Evolutionary conservation across 139 green algal genomes (phyloP).

Genomic region (Coelastrella sp.): DNA sequence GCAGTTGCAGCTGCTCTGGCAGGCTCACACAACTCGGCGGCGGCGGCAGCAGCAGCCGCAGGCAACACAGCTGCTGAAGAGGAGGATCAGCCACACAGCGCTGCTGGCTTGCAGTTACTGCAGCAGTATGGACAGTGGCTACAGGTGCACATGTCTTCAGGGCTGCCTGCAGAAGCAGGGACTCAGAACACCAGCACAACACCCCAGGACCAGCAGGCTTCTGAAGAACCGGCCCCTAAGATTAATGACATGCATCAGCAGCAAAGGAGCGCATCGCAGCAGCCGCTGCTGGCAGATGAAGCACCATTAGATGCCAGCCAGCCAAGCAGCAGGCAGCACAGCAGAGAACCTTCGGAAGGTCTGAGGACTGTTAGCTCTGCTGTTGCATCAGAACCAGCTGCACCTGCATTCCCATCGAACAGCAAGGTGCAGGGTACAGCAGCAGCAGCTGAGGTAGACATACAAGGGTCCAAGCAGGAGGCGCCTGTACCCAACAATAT

Average conservation of each 20-base stretch:
- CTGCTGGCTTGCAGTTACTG: conserved; percentile 21
- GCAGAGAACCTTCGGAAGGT: background rate
- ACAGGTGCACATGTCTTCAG: background rate
- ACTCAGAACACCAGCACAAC: too few relatives aligned
- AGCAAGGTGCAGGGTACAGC: too few relatives aligned
- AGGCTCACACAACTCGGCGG: background rate
- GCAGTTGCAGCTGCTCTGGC: background rate
- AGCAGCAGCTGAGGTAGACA: background rate
- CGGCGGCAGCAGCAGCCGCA: background rate
- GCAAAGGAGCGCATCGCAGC: conserved; percentile 20
- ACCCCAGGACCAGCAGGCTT: too few relatives aligned
- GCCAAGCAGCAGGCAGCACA: background rate
- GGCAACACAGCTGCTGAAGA: background rate
- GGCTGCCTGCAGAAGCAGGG: background rate
- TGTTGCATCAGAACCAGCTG: background rate
- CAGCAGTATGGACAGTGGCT: conserved; percentile 9
- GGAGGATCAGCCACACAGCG: background rate
- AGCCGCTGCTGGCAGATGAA: background rate
- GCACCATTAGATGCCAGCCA: background rate
- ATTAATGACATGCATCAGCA: conserved; percentile 2
- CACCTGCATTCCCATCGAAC: background rate
- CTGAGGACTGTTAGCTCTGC: too few relatives aligned
- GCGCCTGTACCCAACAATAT: too few relatives aligned
- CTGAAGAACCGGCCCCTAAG: too few relatives aligned
- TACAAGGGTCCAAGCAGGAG: background rate